A percentile compares a stretch with the other conserved stretches of the same genome.
Conservation (phyloP, 2,329 filamentous ascomycete species). For the Cordyceps cicadae region DNA sequence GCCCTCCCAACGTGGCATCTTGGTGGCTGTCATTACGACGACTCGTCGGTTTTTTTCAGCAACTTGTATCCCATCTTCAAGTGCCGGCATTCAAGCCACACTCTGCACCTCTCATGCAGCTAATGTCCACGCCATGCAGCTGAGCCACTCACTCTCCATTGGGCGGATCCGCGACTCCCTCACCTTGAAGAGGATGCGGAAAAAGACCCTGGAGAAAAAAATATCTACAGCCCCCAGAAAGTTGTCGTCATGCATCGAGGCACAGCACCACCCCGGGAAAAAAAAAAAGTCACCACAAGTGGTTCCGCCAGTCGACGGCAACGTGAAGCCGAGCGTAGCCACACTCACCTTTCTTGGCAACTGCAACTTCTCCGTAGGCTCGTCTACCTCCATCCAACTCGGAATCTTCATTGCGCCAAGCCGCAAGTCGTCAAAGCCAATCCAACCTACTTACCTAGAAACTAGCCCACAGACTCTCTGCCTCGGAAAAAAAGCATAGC, state of each 20-base stretch:
- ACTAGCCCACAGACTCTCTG: neutral
- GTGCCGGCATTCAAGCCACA: constrained; percentile 1
- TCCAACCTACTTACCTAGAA: neutral
- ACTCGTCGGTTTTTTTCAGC: neutral
- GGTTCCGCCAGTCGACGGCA: neutral
- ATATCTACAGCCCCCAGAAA: neutral
- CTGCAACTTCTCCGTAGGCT: neutral
- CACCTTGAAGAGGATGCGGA: too few species aligned
- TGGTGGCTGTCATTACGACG: neutral
- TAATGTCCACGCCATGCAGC: neutral
- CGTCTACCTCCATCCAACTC: neutral
- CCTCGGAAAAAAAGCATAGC: too few species aligned
- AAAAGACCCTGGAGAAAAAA: too few species aligned
- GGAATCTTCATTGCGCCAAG: neutral
- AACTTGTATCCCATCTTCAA: neutral
- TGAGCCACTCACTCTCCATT: neutral
- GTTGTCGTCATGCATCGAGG: constrained; percentile 10
- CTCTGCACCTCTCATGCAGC: neutral
- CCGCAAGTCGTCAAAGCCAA: neutral
- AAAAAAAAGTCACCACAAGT: neutral
- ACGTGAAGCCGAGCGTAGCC: neutral
- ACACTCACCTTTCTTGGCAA: neutral
- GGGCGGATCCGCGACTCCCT: too few species aligned
- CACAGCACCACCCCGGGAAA: neutral
- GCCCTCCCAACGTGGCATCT: neutral